phyloP scores from a whole-genome alignment of 768 basidiomycete species.

The Boletus rubescentipes region DNA sequence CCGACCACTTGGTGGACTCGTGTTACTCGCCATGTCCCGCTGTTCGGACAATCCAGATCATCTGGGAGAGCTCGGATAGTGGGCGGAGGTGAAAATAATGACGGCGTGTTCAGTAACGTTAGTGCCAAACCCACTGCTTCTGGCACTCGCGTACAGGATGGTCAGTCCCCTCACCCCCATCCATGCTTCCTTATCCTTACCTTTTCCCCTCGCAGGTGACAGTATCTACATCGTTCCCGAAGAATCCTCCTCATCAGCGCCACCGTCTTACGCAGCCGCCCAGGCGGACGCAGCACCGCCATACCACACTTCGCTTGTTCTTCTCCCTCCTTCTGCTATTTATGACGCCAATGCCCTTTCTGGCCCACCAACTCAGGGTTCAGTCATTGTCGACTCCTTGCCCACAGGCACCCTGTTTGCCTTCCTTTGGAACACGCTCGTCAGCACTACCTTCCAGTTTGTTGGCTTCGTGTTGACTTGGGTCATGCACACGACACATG shows the following conservation, averaged over 20 bases:
- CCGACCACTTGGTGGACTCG: slow-evolving; percentile 53
- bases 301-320: slow-evolving; percentile 97
- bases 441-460: slow-evolving; percentile 97
- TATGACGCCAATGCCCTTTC: slow-evolving; percentile 46
- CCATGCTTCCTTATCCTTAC: background rate
- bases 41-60: slow-evolving; percentile 40
- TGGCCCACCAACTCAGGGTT: slow-evolving; percentile 43
- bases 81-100: slow-evolving; percentile 72
- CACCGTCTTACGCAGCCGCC: slow-evolving; percentile 90
- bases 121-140: slow-evolving; percentile 72
- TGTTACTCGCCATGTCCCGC: slow-evolving; percentile 47
- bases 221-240: slow-evolving; percentile 79
- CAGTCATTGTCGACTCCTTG: slow-evolving; percentile 88
- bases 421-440: slow-evolving; percentile 90
- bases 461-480: slow-evolving; percentile 92
- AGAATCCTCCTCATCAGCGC: slow-evolving; percentile 76
- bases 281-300: slow-evolving; percentile 95
- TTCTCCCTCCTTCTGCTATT: slow-evolving; percentile 56
- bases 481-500: slow-evolving; percentile 90
- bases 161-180: slow-evolving; percentile 25
- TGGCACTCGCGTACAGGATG: slow-evolving; percentile 60
- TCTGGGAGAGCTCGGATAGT: slow-evolving; percentile 37
- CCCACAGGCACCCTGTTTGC: slow-evolving; percentile 81
- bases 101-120: slow-evolving; percentile 96
- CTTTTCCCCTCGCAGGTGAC: slow-evolving; percentile 48